These are phyloP conservation scores for Arthrocladium fulminans DNA, from an alignment of 2,329 filamentous ascomycete genomes.

Conservation along the genomic window DNA sequence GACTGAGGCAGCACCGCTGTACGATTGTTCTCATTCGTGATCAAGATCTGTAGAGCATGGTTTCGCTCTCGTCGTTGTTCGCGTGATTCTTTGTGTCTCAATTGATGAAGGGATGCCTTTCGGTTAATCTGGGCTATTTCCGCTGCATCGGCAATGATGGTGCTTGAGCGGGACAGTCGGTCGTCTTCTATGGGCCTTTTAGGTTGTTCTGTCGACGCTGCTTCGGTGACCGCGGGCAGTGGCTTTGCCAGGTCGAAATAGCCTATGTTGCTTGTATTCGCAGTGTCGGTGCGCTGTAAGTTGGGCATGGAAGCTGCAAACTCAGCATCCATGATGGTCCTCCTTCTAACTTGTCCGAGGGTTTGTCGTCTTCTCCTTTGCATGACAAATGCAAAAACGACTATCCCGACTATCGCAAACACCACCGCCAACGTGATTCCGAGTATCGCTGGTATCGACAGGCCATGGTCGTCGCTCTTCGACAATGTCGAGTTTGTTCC, in stretches of 20 bases:
- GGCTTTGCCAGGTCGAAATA: slow-evolving; percentile 9
- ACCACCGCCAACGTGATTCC: slow-evolving; percentile 4
- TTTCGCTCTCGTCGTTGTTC: slow-evolving; percentile 1
- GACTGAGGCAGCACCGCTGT: background rate
- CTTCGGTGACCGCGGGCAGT: background rate
- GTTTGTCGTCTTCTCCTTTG: slow-evolving; percentile 3
- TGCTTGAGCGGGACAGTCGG: slow-evolving; percentile 1
- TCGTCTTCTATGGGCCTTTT: background rate
- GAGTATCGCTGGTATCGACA: slow-evolving; percentile 6
- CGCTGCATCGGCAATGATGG: slow-evolving; percentile 9
- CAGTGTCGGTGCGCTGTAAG: background rate
- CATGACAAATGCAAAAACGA: slow-evolving; percentile 1
- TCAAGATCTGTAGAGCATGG: slow-evolving; percentile 5
- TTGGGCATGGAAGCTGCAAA: background rate
- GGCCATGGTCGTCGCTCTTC: background rate
- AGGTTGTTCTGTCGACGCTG: background rate
- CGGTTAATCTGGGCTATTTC: slow-evolving; percentile 8
- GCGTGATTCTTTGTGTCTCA: background rate
- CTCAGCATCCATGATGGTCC: slow-evolving; percentile 9
- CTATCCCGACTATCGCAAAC: background rate
- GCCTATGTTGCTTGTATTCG: background rate
- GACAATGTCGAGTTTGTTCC: background rate
- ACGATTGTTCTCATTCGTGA: slow-evolving; percentile 1
- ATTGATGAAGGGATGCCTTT: slow-evolving; percentile 1
- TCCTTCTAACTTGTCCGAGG: background rate